Conservation (phyloP, 129 eudicot species). For the Escallonia rubra region DNA sequence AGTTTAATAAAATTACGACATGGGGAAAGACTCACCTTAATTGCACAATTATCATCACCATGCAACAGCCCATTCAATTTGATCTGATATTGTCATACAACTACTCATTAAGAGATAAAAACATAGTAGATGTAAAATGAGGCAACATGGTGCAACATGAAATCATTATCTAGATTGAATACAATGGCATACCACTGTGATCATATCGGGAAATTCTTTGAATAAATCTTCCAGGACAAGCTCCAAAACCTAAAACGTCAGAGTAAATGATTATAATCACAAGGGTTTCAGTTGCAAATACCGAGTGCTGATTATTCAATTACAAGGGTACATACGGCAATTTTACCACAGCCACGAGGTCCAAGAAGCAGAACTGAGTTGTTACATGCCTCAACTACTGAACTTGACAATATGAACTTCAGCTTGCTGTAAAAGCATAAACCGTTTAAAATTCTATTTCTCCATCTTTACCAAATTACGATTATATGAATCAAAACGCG, state of each 20-base stretch:
- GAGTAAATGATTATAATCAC: neutral
- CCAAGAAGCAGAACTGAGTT: slow-evolving; percentile 87
- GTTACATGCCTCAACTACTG: slow-evolving; percentile 85
- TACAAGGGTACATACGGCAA: slow-evolving; percentile 33
- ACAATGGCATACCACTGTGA: slow-evolving; percentile 57
- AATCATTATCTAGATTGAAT: neutral
- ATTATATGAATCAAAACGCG: neutral
- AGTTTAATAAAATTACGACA: too few species aligned
- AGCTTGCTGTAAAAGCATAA: slow-evolving; percentile 50
- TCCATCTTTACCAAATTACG: too few species aligned
- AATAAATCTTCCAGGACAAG: slow-evolving; percentile 78
- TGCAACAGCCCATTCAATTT: slow-evolving; percentile 91
- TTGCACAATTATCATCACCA: slow-evolving; percentile 81
- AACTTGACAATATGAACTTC: slow-evolving; percentile 77
- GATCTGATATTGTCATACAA: slow-evolving; percentile 39
- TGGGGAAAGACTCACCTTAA: slow-evolving; percentile 47
- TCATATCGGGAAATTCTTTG: slow-evolving; percentile 73
- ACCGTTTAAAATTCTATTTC: too few species aligned
- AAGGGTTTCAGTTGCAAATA: too few species aligned
- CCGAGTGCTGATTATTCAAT: too few species aligned
- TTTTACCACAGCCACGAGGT: slow-evolving; percentile 95
- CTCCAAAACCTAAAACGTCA: slow-evolving; percentile 65
- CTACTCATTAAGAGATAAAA: neutral
- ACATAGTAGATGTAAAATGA: neutral
- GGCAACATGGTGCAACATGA: neutral